Percentiles rank a stretch among this genome's conserved stretches.
phyloP scores from a whole-genome alignment of 2,329 filamentous ascomycete genomes.

The Dactylellina sp. region DNA sequence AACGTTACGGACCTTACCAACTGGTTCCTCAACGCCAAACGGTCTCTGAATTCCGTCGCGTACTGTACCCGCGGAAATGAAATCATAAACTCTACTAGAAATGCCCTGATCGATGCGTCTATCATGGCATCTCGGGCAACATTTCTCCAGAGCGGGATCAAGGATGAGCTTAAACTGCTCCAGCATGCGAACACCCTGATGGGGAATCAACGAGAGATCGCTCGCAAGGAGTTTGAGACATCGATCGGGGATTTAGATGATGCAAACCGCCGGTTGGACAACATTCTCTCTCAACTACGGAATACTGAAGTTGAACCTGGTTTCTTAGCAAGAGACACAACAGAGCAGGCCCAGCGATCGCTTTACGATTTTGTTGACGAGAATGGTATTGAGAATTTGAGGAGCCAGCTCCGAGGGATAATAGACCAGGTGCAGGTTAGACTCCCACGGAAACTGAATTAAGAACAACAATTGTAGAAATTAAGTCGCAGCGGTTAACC shows the following conservation, averaged over 20 bases:
- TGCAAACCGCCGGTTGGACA: slow-evolving; percentile 65
- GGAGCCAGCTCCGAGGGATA: slow-evolving; percentile 69
- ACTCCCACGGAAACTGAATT: not conserved
- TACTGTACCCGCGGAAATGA: slow-evolving; percentile 60
- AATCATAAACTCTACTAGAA: slow-evolving; percentile 60
- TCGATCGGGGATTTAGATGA: slow-evolving; percentile 45
- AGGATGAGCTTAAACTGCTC: slow-evolving; percentile 59
- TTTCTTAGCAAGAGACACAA: slow-evolving; percentile 66
- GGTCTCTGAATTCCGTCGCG: slow-evolving; percentile 59
- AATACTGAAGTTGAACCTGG: slow-evolving; percentile 71
- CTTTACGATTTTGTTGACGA: slow-evolving; percentile 77
- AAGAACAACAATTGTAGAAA: not conserved
- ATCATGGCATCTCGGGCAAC: slow-evolving; percentile 59
- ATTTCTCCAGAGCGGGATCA: slow-evolving; percentile 60
- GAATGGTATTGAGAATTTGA: slow-evolving; percentile 70
- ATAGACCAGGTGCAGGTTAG: slow-evolving; percentile 67
- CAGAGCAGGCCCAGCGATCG: slow-evolving; percentile 66
- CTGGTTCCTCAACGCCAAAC: slow-evolving; percentile 61
- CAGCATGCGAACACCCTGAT: slow-evolving; percentile 59
- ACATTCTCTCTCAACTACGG: slow-evolving; percentile 69
- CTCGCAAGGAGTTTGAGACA: slow-evolving; percentile 57
- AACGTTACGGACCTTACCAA: slow-evolving; percentile 64
- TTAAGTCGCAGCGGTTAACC: slow-evolving; percentile 58
- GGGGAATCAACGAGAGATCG: slow-evolving; percentile 57
- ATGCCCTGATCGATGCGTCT: slow-evolving; percentile 60